Evolutionary conservation across 1,284 basidiomycete genomes (phyloP), one percentile per base, ranked within the genome.

Genomic region (Singerocomus inundabilis): DNA sequence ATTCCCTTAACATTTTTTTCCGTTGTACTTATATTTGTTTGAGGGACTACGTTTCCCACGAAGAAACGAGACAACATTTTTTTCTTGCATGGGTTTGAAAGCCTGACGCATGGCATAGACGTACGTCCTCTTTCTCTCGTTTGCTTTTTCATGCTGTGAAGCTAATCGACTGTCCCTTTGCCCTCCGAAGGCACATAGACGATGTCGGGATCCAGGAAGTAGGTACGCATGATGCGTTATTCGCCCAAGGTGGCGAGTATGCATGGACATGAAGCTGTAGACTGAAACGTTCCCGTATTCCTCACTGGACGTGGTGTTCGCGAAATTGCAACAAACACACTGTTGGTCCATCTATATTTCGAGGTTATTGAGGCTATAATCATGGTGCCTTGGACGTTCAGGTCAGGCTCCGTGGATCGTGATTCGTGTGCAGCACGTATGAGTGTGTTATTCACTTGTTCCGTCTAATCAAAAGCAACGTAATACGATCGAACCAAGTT

Each of bases 51-150:
- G 81, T 12, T 61, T 68, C 5, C 59, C 85, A 26, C 72, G 82
- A 48, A 81, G 79, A 21, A 80, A 77, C 57, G 85, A 84, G 65
- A 87, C 84, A 1, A 86, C 86, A 65, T 87, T 15, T 87, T 86
- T 58, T 85, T 82, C 2, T 84, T 82, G 0, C 85, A 87, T 65
- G 70, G 84, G 11, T 86, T 85, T 56, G 84, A 84, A 7, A 83
- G 80, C 54, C 67, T 86, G 15, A 86, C 84, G 0, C 72, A 80
- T n/a, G 73, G 82, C 56, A 84, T 84, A 1, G 83, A 86, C 85
- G 84, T 84, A 54, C 12, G 59, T 39, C 33, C 9, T n/a, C n/a
- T n/a, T n/a, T n/a, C n/a, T n/a, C n/a, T 15, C 21, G 5, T 9
- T 11, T 9, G 16, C 12, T 21, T 6, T 34, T 26, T 3, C 16